These are phyloP conservation scores for Mycocentrospora acerina DNA, from an alignment of 2,329 filamentous ascomycete genomes.

Conservation along the genomic window DNA sequence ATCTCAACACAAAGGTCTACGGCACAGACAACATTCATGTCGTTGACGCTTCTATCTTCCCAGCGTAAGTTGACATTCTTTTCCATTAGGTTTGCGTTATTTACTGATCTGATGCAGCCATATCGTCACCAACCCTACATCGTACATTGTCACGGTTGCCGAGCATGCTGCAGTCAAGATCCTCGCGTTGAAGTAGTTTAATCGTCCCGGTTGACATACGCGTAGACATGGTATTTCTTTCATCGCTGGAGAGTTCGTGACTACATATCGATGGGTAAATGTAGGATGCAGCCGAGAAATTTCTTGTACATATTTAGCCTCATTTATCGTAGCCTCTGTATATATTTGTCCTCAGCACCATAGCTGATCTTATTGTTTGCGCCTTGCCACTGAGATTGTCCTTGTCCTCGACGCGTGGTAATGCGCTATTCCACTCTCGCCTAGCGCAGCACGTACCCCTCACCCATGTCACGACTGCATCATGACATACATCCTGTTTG, in stretches of 20 bases:
- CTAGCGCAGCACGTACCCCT: no score
- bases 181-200: slow-evolving; percentile 23
- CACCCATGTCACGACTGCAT: no score
- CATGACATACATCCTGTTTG: no score
- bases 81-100: background rate
- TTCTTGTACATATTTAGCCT: slow-evolving; percentile 1
- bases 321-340: background rate
- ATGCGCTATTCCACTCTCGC: no score
- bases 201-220: background rate
- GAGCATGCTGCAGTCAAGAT: slow-evolving; percentile 45
- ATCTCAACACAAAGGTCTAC: slow-evolving; percentile 53
- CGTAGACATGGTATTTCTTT: background rate
- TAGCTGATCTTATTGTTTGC: no score
- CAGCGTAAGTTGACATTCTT: slow-evolving; percentile 28
- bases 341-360: background rate
- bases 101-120: slow-evolving; percentile 24
- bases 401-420: no score
- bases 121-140: slow-evolving; percentile 42
- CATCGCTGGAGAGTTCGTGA: no score
- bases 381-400: no score
- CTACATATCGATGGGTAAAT: no score
- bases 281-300: background rate
- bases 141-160: slow-evolving; percentile 39
- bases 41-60: slow-evolving; percentile 52
- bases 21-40: slow-evolving; percentile 50